Base-by-base conservation (phyloP, 2,329 filamentous ascomycete species). In the Neonectria neomacrospora region DNA sequence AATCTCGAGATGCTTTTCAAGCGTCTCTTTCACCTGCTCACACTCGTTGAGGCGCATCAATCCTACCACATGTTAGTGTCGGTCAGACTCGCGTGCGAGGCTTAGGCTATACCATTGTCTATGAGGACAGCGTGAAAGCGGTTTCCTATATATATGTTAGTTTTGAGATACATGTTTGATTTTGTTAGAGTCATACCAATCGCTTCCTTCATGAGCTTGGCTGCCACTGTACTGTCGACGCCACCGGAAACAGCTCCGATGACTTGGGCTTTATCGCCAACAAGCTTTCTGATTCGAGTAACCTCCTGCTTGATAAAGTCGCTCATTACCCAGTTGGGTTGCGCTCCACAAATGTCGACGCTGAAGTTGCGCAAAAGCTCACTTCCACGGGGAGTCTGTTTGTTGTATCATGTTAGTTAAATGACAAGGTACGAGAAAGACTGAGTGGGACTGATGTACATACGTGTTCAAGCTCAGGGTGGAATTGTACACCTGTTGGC, bases 11-110 rank as follows among this genome's bases (percentile, higher is more conserved):
- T 96, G 90, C 73, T 94, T 78, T 2, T 85, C 85, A 2, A 98
- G 86, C 0, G 89, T 94, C 78, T 93, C 83, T 79, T 97, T 90
- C 55, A 98, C 96, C 73, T 90, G 83, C 69, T 90, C 81, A 69
- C 91, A 94, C 79, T 98, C 96, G 74, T 97, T 90, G 30, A 96
- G 84, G 41, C 96, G 89, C 86, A 99, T 90, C 55, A 93, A 83
- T 20, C 78, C 79, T 71, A 69, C 5, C 2, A 16, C 12, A 34
- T 34, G 5, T 34, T 14, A 64, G 42, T 61, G 64, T 47, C 20
- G 22, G 7, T 34, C 30, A 12, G 30, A 3, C 10, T 32, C 11
- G 11, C 11, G 30, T 32, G 11, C 9, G 12, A 32, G 30, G 30
- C 2, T 14, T 11, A n/a, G 14, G 9, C 52, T 73, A 67, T 70